Conservation (phyloP, 179 eudicot genomes). For the Camellia oleifera region DNA sequence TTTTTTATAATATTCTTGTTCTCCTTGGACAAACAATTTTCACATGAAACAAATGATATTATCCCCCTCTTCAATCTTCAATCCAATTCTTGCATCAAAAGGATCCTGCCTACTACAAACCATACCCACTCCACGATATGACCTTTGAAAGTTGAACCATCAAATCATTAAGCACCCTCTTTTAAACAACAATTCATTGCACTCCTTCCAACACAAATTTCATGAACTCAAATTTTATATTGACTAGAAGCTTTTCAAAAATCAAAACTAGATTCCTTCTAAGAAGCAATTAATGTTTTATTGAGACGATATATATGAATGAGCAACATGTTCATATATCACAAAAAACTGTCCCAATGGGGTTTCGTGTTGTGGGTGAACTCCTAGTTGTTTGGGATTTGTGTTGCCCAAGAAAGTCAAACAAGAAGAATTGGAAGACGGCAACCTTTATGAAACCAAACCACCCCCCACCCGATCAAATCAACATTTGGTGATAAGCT, state of each 20-base stretch:
- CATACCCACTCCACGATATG: background rate
- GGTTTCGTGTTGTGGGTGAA: background rate
- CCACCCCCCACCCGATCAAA: too few species aligned
- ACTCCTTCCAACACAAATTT: slow-evolving; percentile 2
- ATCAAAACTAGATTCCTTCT: background rate
- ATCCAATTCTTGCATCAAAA: background rate
- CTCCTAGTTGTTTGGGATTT: too few species aligned
- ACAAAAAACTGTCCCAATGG: background rate
- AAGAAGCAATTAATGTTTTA: background rate
- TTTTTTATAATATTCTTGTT: background rate
- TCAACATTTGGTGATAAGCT: too few species aligned
- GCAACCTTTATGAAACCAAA: too few species aligned
- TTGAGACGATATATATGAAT: background rate
- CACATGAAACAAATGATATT: background rate
- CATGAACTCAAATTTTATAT: background rate
- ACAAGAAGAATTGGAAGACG: too few species aligned
- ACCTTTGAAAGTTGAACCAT: background rate
- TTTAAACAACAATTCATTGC: background rate
- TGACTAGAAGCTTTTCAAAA: background rate
- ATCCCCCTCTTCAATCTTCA: background rate
- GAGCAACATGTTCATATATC: background rate
- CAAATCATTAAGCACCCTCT: background rate
- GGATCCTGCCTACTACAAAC: background rate
- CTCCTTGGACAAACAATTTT: background rate
- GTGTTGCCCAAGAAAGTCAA: too few species aligned